phyloP scores from a whole-genome alignment of 768 basidiomycete species.

The Crepidotus variabilis region DNA sequence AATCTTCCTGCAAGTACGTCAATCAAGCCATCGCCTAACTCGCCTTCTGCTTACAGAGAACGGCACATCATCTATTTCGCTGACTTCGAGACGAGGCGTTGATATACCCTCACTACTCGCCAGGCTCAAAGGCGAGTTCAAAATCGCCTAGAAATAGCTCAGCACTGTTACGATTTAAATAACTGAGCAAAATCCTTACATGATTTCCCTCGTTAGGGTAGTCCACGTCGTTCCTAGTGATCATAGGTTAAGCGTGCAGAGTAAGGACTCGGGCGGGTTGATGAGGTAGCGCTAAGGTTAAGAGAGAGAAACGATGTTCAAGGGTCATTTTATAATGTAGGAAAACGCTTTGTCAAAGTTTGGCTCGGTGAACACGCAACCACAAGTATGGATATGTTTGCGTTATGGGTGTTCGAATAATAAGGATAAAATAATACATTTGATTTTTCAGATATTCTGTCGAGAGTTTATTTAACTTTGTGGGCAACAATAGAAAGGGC shows the following conservation, averaged over 20 bases:
- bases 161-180: background rate
- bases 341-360: background rate
- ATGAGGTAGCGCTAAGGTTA: background rate
- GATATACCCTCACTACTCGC: background rate
- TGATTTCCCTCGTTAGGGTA: background rate
- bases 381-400: background rate
- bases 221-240: background rate
- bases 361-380: background rate
- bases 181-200: background rate
- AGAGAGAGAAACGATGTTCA: background rate
- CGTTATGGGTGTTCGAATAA: background rate
- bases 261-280: background rate
- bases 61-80: constrained; percentile 8
- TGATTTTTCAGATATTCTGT: background rate
- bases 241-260: background rate
- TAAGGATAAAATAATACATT: background rate
- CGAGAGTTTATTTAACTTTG: background rate
- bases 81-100: constrained; percentile 9
- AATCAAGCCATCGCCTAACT: background rate
- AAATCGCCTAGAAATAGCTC: background rate
- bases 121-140: background rate
- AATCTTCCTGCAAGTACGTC: constrained; percentile 23
- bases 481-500: constrained; percentile 3
- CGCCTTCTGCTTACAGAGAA: constrained; percentile 6
- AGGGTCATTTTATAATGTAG: background rate